Percentiles rank a stretch among this genome's conserved stretches.
These are phyloP conservation scores for Botrytis hyacinthi DNA, from an alignment of 2,329 filamentous ascomycete species.

Conservation along the genomic window DNA sequence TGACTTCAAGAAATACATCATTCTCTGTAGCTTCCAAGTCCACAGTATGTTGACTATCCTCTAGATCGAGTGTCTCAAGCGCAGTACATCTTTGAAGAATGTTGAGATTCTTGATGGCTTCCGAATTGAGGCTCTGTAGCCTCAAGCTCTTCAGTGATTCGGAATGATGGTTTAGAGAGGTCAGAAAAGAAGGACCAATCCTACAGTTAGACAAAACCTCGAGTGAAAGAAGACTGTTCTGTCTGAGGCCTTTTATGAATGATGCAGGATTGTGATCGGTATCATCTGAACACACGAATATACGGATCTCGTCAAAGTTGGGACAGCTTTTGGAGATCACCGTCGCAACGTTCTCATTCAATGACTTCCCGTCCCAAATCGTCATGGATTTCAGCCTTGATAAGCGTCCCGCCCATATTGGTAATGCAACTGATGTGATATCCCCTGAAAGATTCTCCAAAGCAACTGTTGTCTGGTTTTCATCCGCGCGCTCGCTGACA, in stretches of 20 bases:
- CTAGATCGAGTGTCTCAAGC: constrained; percentile 49
- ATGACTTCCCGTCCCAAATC: constrained; percentile 58
- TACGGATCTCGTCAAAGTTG: constrained; percentile 57
- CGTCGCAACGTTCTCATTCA: constrained; percentile 53
- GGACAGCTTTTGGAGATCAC: constrained; percentile 59
- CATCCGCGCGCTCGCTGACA: constrained; percentile 42
- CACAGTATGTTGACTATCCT: constrained; percentile 43
- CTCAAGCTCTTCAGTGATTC: constrained; percentile 54
- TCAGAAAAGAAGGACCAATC: constrained; percentile 54
- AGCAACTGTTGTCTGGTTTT: constrained; percentile 47
- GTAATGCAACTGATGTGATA: constrained; percentile 51
- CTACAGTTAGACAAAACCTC: constrained; percentile 55
- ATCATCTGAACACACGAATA: constrained; percentile 45
- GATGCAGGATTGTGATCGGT: constrained; percentile 54
- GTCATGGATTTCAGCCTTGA: constrained; percentile 57
- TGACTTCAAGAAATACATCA: constrained; percentile 50
- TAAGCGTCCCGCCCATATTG: constrained; percentile 58
- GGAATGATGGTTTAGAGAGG: constrained; percentile 51
- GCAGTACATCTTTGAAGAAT: constrained; percentile 49
- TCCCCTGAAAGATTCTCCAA: constrained; percentile 59
- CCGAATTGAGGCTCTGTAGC: constrained; percentile 47
- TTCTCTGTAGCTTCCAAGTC: constrained; percentile 52
- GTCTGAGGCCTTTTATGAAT: constrained; percentile 56
- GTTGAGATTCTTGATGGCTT: constrained; percentile 49
- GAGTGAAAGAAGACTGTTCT: constrained; percentile 58